Evolutionary conservation across 2,329 filamentous ascomycete genomes (phyloP), one percentile per base, ranked within the genome.

Genomic region (Stemphylium lycopersici): DNA sequence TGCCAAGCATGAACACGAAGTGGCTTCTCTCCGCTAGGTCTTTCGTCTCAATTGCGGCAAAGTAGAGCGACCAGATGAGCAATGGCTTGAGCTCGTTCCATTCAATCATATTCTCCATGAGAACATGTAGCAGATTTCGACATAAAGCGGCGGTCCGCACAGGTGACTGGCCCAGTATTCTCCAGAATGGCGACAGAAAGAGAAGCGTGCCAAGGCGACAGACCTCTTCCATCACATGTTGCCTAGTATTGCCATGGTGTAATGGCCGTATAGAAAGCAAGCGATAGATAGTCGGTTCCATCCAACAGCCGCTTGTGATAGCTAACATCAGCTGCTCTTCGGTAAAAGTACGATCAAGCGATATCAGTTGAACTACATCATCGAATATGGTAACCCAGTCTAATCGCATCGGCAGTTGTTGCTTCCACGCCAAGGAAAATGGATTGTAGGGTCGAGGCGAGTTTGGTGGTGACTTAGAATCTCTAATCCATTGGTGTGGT

Each of bases 361-460:
- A 66, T 10, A 70, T 64, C 3, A 71, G 32, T 20, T 71, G 65
- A 8, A 56, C 36, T 5, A 69, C 32, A 42, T 71, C 64, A 34
- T 71, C 68, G 33, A 72, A 71, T 16, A 71, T 61, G 2, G 62
- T 56, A 24, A 72, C 60, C 66, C 67, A 71, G 41, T 65, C 65
- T 6, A 58, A n/a, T 18, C 53, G 45, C 52, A 58, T 64, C 0
- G 66, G 67, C 13, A 71, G 36, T n/a, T 63, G 59, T 11, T 83
- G 83, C 83, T 87, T 84, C 81, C 76, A 83, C 58, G 79, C 74
- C 73, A 83, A 81, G 77, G 79, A 86, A 77, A 86, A 77, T 71
- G 77, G 79, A 68, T 69, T 69, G 63, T 63, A 67, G 69, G 82
- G 81, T 73, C 79, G 78, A 77, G 84, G 83, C 81, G 85, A 83